These are phyloP conservation scores for Chrysopogon serrulatus DNA, from an alignment of 176 grass and related monocot genomes.

Conservation along the genomic window DNA sequence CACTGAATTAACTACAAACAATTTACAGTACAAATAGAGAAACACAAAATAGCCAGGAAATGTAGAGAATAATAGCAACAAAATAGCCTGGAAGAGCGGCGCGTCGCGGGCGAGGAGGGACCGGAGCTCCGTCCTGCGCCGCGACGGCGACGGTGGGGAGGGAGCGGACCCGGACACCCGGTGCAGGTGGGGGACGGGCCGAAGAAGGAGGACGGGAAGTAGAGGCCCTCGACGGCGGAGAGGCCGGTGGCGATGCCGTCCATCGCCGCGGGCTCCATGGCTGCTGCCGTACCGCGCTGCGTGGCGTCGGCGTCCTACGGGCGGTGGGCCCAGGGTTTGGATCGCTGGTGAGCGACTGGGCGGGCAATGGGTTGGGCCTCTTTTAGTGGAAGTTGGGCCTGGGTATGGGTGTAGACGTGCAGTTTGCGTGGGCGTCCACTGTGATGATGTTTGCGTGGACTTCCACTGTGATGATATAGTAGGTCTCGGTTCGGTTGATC, in stretches of 20 bases:
- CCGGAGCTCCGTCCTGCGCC: conserved; percentile 41
- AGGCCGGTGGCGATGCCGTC: conserved; percentile 72
- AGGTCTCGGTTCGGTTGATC: too few relatives aligned
- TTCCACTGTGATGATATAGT: too few relatives aligned
- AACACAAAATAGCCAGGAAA: background rate
- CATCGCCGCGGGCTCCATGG: conserved; percentile 68
- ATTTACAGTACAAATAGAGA: background rate
- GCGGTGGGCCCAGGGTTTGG: background rate
- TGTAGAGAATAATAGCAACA: background rate
- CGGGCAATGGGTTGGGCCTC: background rate
- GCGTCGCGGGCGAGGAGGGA: conserved; percentile 69
- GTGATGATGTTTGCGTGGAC: too few relatives aligned
- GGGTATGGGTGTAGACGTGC: too few relatives aligned
- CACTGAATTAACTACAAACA: background rate
- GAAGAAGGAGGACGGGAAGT: conserved; percentile 71
- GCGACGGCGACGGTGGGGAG: conserved; percentile 38
- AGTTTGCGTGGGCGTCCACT: too few relatives aligned
- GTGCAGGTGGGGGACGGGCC: background rate
- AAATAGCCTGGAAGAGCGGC: conserved; percentile 56
- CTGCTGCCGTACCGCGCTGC: background rate
- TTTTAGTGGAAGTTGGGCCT: too few relatives aligned
- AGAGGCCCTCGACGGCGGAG: conserved; percentile 65
- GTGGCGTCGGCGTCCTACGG: background rate
- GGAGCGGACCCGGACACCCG: conserved; percentile 35
- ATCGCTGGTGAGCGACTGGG: background rate